Base-by-base conservation (phyloP, 2,329 filamentous ascomycete genomes). In the Penicillium sclerotiorum region DNA sequence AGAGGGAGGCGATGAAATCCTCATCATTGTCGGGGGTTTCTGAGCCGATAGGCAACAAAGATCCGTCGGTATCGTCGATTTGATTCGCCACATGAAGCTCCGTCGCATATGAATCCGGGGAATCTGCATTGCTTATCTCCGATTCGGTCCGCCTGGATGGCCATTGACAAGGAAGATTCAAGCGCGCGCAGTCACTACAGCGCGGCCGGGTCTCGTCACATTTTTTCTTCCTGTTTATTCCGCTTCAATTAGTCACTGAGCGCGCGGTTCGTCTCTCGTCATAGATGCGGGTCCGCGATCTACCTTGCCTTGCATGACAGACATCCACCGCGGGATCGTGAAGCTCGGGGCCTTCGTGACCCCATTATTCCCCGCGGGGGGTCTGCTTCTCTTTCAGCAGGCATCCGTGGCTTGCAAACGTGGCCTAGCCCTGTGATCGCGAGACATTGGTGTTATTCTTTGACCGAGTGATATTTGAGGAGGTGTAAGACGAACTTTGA, bases 241-340 rank as follows among this genome's bases (percentile, higher is more conserved):
- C 36, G 6, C 21, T 4, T 23, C 27, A 18, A 36, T 56, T 49
- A 47, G 49, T 52, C n/a, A n/a, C n/a, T n/a, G n/a, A n/a, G n/a
- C n/a, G n/a, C n/a, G n/a, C n/a, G n/a, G n/a, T n/a, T n/a, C n/a
- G n/a, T n/a, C n/a, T n/a, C n/a, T n/a, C n/a, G n/a, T n/a, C n/a
- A n/a, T n/a, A n/a, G n/a, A n/a, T 45, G 23, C 25, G 20, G 41
- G 8, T 45, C 43, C 22, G 4, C 20, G 39, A 49, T 36, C 35
- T 54, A 62, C 58, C 57, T 58, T 25, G 55, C 42, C 52, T 64
- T 65, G 55, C 62, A 65, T 44, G 57, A 55, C 11, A 63, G 21
- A 48, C 62, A 66, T 9, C 59, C 62, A 12, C 57, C 55, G 8
- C 60, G 60, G 25, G 63, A 65, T 15, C 61, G 56, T 20, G 55